phyloP scores from a whole-genome alignment of 1,284 basidiomycete genomes.

The Sporisorium exsertum region DNA sequence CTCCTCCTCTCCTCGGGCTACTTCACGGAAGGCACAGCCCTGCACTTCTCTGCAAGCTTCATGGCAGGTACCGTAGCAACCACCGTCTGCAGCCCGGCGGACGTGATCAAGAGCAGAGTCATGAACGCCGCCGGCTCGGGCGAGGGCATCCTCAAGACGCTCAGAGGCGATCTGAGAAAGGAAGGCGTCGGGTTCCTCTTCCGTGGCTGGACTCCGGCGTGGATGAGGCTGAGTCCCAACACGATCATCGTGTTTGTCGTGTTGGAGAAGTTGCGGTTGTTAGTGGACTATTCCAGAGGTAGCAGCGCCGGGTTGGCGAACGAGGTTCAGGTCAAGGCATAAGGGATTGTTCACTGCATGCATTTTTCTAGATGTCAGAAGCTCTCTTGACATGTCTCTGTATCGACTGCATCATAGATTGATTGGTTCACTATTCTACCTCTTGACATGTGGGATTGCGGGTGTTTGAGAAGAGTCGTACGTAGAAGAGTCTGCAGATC shows the following conservation, averaged over 20 bases:
- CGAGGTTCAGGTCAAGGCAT: constrained; percentile 19
- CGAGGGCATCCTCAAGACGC: constrained; percentile 44
- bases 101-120: constrained; percentile 72
- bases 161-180: constrained; percentile 56
- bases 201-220: constrained; percentile 74
- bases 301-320: neutral
- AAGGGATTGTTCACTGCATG: neutral
- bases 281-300: constrained; percentile 55
- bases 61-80: constrained; percentile 73
- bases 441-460: no score
- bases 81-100: constrained; percentile 65
- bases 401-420: neutral
- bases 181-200: constrained; percentile 73
- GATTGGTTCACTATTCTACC: neutral
- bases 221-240: constrained; percentile 69
- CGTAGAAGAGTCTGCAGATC: neutral
- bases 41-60: constrained; percentile 72
- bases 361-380: neutral
- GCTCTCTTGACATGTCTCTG: neutral
- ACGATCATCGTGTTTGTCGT: constrained; percentile 67
- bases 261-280: constrained; percentile 59
- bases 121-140: constrained; percentile 68
- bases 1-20: constrained; percentile 68
- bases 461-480: neutral
- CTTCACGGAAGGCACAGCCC: constrained; percentile 71